Evolutionary conservation across 129 eudicot genomes (phyloP).

Genomic region (Calendula officinalis): DNA sequence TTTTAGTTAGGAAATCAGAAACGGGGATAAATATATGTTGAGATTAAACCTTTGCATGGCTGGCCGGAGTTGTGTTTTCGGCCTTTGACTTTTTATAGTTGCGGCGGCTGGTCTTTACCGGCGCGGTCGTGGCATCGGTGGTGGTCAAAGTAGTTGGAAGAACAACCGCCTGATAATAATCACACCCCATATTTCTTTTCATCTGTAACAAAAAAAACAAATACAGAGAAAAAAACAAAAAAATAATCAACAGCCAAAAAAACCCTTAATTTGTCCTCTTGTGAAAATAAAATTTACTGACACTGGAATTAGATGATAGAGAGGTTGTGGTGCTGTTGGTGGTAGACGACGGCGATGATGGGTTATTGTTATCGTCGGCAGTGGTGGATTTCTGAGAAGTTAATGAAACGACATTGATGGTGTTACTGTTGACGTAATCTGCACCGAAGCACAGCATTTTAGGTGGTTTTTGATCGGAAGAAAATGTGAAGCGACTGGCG

Average conservation of each 20-base stretch:
- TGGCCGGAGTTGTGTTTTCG: conserved; percentile 34
- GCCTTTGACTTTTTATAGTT: conserved; percentile 39
- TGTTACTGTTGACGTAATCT: conserved; percentile 24
- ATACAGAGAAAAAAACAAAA: conserved; percentile 11
- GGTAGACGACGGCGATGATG: conserved; percentile 42
- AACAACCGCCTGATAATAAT: conserved; percentile 30
- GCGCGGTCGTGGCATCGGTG: conserved; percentile 31
- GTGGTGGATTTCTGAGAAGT: conserved; percentile 12
- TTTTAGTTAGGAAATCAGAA: background rate
- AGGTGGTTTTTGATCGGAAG: conserved; percentile 36
- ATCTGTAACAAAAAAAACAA: conserved; percentile 34
- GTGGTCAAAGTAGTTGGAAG: conserved; percentile 22
- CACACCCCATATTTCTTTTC: conserved; percentile 45
- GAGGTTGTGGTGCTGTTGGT: conserved; percentile 33
- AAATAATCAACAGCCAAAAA: conserved; percentile 1
- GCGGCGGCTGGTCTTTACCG: conserved; percentile 37
- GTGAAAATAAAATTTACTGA: conserved; percentile 27
- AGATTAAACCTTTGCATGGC: conserved; percentile 79
- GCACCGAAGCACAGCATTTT: conserved; percentile 74
- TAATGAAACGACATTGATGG: background rate
- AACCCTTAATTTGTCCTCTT: conserved; percentile 25
- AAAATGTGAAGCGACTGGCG: conserved; percentile 26
- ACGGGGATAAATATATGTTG: background rate
- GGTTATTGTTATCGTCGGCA: conserved; percentile 16
- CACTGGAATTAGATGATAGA: conserved; percentile 37